Conservation (phyloP, 306 rosid genomes). For the Pyrus communis region DNA sequence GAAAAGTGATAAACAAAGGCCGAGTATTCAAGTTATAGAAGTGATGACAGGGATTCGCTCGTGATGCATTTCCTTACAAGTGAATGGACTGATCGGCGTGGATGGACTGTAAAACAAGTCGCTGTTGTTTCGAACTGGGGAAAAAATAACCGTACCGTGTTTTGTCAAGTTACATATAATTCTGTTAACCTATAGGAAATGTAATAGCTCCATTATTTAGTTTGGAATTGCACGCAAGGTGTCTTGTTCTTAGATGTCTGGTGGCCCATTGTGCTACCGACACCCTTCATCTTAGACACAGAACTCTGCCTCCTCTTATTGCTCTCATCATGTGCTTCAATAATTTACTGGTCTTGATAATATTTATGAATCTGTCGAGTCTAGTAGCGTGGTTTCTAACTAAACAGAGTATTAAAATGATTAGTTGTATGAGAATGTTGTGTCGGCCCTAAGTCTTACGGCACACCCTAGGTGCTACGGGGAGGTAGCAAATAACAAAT, state of each 20-base stretch:
- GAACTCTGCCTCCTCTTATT: background rate
- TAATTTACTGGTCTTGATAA: background rate
- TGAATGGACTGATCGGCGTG: background rate
- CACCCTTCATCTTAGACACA: too few species aligned
- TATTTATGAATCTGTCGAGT: too few species aligned
- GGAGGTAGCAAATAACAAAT: too few species aligned
- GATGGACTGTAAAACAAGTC: background rate
- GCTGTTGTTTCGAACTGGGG: background rate
- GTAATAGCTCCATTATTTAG: background rate
- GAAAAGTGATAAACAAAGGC: constrained; percentile 70
- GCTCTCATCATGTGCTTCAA: background rate
- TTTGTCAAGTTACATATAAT: background rate
- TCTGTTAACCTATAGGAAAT: background rate
- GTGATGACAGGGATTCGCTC: constrained; percentile 8
- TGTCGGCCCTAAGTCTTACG: too few species aligned
- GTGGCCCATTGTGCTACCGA: background rate
- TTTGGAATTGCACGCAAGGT: background rate
- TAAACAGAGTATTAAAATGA: too few species aligned
- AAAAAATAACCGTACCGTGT: background rate
- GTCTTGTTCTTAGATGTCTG: background rate
- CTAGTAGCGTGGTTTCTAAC: too few species aligned
- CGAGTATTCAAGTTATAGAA: constrained; percentile 58
- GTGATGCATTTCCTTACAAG: background rate
- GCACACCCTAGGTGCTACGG: too few species aligned
- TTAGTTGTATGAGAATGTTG: too few species aligned